Conservation (phyloP, 176 grass and related monocot species). For the Urochloa ruziziensis region DNA sequence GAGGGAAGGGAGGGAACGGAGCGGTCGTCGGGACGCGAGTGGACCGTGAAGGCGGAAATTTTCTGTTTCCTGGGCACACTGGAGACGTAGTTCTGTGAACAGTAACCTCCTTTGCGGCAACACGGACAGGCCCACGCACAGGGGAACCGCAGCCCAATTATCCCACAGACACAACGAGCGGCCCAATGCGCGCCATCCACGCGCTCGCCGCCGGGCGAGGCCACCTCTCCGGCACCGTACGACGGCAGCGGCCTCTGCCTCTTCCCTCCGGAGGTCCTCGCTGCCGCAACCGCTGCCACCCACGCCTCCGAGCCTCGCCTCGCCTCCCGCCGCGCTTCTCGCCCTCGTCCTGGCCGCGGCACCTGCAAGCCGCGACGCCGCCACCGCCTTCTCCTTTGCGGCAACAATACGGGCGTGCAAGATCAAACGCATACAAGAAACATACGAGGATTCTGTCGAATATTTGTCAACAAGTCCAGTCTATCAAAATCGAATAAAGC, state of each 20-base stretch:
- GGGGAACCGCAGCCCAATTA: not conserved
- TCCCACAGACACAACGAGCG: conserved; percentile 27
- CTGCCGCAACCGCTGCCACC: not conserved
- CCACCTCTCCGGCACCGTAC: conserved; percentile 7
- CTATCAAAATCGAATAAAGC: too few relatives aligned
- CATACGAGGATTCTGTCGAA: too few relatives aligned
- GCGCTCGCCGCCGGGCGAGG: conserved; percentile 26
- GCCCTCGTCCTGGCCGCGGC: conserved; percentile 35
- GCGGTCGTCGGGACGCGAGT: too few relatives aligned
- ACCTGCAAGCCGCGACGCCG: conserved; percentile 18
- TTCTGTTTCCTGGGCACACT: too few relatives aligned
- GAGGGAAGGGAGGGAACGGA: too few relatives aligned
- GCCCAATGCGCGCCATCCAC: conserved; percentile 41
- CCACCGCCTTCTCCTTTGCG: conserved; percentile 61
- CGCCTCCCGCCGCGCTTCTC: conserved; percentile 42
- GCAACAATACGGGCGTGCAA: not conserved
- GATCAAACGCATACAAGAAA: too few relatives aligned
- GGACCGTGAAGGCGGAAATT: too few relatives aligned
- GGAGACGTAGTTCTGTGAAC: too few relatives aligned
- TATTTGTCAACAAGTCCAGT: too few relatives aligned
- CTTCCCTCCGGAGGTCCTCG: not conserved
- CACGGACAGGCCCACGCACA: conserved; percentile 11
- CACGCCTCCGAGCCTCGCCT: not conserved
- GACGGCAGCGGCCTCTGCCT: not conserved
- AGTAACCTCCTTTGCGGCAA: too few relatives aligned